Percentiles rank a stretch among this genome's conserved stretches.
Evolutionary conservation across 768 basidiomycete genomes (phyloP).

Genomic region (Podaxis rugospora): DNA sequence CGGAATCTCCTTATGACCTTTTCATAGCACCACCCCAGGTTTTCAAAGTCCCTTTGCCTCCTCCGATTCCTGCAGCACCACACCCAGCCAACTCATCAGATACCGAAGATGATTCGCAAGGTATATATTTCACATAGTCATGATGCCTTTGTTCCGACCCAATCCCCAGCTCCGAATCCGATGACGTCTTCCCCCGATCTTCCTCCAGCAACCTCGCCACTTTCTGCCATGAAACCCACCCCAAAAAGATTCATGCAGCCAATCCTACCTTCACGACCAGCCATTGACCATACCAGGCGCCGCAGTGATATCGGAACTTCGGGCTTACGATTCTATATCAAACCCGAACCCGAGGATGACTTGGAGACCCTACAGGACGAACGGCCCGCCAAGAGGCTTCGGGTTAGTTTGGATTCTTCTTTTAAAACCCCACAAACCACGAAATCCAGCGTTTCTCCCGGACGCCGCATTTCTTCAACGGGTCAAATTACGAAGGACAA

Average conservation of each 20-base stretch:
- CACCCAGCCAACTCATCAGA: slow-evolving; percentile 10
- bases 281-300: neutral
- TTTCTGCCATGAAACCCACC: neutral
- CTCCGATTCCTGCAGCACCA: neutral
- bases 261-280: neutral
- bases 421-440: neutral
- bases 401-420: neutral
- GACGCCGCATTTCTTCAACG: slow-evolving; percentile 2
- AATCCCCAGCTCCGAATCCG: neutral
- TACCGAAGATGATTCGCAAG: slow-evolving; percentile 15
- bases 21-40: neutral
- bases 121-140: neutral
- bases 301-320: neutral
- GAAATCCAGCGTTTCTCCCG: neutral
- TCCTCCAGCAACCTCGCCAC: slow-evolving; percentile 1
- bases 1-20: neutral
- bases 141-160: neutral
- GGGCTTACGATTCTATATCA: neutral
- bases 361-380: neutral
- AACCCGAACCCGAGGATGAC: slow-evolving; percentile 5
- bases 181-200: neutral
- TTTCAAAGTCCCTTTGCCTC: slow-evolving; percentile 1
- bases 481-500: neutral
- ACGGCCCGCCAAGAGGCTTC: slow-evolving; percentile 1
- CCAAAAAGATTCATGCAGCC: neutral